Percentiles rank a stretch among this genome's conserved stretches.
Conservation (phyloP, 2,329 filamentous ascomycete genomes). For the Fusarium gaditjirri region DNA sequence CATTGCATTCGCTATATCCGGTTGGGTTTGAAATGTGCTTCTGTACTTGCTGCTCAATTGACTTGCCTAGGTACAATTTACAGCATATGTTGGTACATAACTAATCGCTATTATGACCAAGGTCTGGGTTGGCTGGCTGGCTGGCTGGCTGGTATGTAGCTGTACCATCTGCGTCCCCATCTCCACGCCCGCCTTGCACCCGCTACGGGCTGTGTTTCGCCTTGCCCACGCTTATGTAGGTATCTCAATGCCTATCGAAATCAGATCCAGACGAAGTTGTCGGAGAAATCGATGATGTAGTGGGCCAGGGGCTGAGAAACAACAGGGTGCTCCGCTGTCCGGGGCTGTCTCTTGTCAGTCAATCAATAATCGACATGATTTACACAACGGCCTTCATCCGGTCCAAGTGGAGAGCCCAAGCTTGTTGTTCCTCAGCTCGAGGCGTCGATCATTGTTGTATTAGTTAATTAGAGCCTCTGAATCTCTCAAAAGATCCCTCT, state of each 20-base stretch:
- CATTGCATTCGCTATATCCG: constrained; percentile 9
- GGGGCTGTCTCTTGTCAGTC: constrained; percentile 6
- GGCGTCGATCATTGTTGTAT: constrained; percentile 32
- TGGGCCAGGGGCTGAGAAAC: constrained; percentile 40
- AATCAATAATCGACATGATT: constrained; percentile 24
- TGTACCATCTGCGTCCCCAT: constrained; percentile 2
- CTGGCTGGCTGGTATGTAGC: constrained; percentile 15
- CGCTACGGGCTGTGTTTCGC: constrained; percentile 18
- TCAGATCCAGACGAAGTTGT: constrained; percentile 1
- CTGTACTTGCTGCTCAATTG: constrained; percentile 1
- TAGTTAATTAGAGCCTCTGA: constrained; percentile 30
- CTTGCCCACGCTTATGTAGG: background rate
- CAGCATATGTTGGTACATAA: background rate
- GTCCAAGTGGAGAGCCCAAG: constrained; percentile 28
- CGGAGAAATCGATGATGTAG: constrained; percentile 41
- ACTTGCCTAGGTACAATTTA: background rate
- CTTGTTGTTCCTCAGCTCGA: constrained; percentile 28
- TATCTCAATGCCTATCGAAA: constrained; percentile 6
- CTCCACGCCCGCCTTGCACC: constrained; percentile 1
- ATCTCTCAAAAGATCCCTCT: constrained; percentile 2
- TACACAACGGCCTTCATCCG: constrained; percentile 18
- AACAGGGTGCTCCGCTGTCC: constrained; percentile 26
- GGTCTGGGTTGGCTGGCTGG: background rate
- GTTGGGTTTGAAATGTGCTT: background rate
- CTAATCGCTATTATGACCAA: constrained; percentile 8